Evolutionary conservation across 495 filamentous ascomycete genomes (phyloP), one percentile per base, ranked within the genome.

Genomic region (Apiosordaria backusii): DNA sequence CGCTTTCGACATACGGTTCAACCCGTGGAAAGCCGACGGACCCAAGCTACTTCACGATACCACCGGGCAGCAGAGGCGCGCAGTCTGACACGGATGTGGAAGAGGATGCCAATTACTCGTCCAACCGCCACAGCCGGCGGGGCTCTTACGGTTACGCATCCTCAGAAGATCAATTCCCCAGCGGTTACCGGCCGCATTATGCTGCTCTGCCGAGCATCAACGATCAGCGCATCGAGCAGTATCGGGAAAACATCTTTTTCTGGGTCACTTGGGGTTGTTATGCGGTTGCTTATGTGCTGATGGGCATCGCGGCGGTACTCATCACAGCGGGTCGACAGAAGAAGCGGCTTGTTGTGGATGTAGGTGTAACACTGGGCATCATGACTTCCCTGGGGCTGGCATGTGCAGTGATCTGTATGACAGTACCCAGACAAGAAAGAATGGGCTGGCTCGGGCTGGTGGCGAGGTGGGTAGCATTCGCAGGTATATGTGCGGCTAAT

Each of bases 361-460:
- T 80, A 1, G 88, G 86, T 22, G 85, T 86, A 27, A 79, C 86
- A 7, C 72, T 86, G 21, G 87, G 85, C 10, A 84, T 87, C n/a
- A 76, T 84, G 22, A 72, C 80, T 0, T 83, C 82, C 61, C 69
- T 88, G 24, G 76, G 84, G 61, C 82, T 85, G 70, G 86, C 84
- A 10, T 81, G 82, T 45, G 76, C 81, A 18, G 87, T 79, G 6
- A 70, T 87, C 13, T 83, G 82, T 5, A 76, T 80, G 65, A 78
- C 84, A 74, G 25, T 84, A 21, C 78, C 81, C 60, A 76, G 81
- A 26, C 72, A 76, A 54, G 78, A 78, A n/a, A 71, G 67, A 13
- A 66, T 81, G 26, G 73, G 78, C 35, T 78, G 78, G 71, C 15
- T 78, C 16, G 77, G 82, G 23, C 74, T 75, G 54, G 53, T 78